Base-by-base conservation (phyloP, 1,284 basidiomycete species). In the Leccinum solheimii region DNA sequence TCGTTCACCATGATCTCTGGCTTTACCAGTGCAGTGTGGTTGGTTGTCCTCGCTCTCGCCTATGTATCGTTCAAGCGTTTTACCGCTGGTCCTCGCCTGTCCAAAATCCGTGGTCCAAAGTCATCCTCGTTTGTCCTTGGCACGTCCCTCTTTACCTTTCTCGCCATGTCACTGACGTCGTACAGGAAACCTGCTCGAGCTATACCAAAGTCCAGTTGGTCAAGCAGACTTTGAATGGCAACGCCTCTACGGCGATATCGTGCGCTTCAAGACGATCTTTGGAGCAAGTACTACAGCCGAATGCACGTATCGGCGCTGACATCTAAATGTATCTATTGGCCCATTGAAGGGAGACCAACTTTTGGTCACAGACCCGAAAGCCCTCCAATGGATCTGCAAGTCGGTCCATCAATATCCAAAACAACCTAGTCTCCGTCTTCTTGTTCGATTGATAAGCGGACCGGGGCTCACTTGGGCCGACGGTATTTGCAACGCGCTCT, bases 351-450 rank as follows among this genome's bases (percentile, higher is more conserved):
- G 52, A 13, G 63, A 77, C 50, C 59, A 64, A 9, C 68, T 76
- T 45, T 54, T 72, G 45, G 57, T 76, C 10, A 50, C 70, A 0
- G 80, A 83, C 60, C 76, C 79, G 16, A 79, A 80, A 62, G 78
- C 77, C 2, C 64, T 80, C 8, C 78, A 80, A 57, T 72, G 77
- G 63, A 77, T 81, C 55, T 72, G 75, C 43, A 77, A 75, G 1
- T 77, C 76, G 0, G 76, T 75, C 0, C 79, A 81, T 64, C 68
- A 65, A 51, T 81, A 75, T 62, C 73, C 72, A 9, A 81, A 80
- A 62, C 72, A 68, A 56, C 70, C 64, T 5, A 71, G 74, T 23
- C 69, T 74, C 23, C 72, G 75, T 7, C 66, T 69, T 1, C 45
- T 78, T 3, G 66, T 73, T 6, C 65, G 67, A 1, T 58, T 79